Conservation (phyloP, 2,329 filamentous ascomycete species). For the Aspergillus pseudotamarii region DNA sequence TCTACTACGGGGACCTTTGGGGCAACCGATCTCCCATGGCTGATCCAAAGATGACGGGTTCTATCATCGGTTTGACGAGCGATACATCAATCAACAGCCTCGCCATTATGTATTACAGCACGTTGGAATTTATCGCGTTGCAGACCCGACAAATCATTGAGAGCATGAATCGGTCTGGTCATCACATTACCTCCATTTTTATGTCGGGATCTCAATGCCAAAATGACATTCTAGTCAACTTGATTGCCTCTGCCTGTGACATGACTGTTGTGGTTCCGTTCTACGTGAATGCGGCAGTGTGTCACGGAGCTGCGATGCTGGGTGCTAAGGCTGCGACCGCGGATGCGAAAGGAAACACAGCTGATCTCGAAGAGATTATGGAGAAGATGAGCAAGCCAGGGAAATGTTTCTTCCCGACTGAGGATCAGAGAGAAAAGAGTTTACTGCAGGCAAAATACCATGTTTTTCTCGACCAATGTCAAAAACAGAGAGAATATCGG, state of each 20-base stretch:
- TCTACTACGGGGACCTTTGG: constrained; percentile 98
- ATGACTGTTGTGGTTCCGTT: constrained; percentile 92
- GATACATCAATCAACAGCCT: constrained; percentile 87
- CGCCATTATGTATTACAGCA: constrained; percentile 89
- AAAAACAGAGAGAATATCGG: constrained; percentile 81
- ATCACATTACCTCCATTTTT: constrained; percentile 89
- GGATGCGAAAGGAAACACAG: constrained; percentile 73
- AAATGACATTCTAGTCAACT: constrained; percentile 86
- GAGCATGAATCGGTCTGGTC: constrained; percentile 87
- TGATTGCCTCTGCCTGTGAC: constrained; percentile 85
- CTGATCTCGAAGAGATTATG: constrained; percentile 96
- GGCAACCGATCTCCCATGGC: constrained; percentile 94
- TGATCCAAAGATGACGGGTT: constrained; percentile 88
- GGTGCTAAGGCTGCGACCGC: constrained; percentile 92
- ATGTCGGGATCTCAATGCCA: constrained; percentile 99
- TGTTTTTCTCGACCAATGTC: constrained; percentile 92
- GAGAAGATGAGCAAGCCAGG: constrained; percentile 95
- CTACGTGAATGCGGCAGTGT: constrained; percentile 93
- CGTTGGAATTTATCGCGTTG: constrained; percentile 97
- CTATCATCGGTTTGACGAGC: constrained; percentile 82
- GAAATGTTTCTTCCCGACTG: constrained; percentile 75
- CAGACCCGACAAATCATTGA: constrained; percentile 96
- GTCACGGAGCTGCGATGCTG: constrained; percentile 97
- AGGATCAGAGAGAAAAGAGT: constrained; percentile 72
- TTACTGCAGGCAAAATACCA: constrained; percentile 87